Conservation (phyloP, 768 basidiomycete species). For the Mrakia blollopis region DNA sequence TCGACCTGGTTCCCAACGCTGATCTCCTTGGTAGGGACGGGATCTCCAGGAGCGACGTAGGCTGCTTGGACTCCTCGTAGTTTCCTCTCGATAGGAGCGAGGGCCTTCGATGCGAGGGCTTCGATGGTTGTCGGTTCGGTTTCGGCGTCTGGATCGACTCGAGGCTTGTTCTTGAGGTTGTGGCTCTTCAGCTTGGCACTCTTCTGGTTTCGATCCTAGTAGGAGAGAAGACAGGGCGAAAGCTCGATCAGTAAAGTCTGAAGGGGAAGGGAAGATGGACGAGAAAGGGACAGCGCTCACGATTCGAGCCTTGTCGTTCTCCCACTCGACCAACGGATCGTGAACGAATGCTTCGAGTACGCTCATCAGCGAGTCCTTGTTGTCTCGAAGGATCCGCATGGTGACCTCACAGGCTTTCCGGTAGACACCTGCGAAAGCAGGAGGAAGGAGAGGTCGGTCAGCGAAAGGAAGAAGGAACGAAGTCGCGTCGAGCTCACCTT, state of each 20-base stretch:
- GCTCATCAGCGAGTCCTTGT: conserved; percentile 89
- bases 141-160: conserved; percentile 48
- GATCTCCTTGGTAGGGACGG: conserved; percentile 48
- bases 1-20: conserved; percentile 86
- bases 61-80: conserved; percentile 49
- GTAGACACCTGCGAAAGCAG: conserved; percentile 61
- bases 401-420: conserved; percentile 87
- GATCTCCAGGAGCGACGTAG: conserved; percentile 46
- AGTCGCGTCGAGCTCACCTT: conserved; percentile 57
- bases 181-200: not conserved
- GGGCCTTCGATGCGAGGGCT: conserved; percentile 65
- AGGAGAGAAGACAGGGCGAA: too few species aligned
- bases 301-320: conserved; percentile 50
- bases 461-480: not conserved
- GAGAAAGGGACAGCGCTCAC: conserved; percentile 1
- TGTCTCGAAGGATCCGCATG: conserved; percentile 75
- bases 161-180: conserved; percentile 5
- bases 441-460: conserved; percentile 24
- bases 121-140: conserved; percentile 58
- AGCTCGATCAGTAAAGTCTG: not conserved
- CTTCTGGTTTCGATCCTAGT: not conserved
- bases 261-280: not conserved
- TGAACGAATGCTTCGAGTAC: conserved; percentile 95
- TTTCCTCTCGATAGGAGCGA: conserved; percentile 78
- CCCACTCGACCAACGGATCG: conserved; percentile 95